Conservation (phyloP, 78 protist genomes). For the Bigelowiella natans region DNA sequence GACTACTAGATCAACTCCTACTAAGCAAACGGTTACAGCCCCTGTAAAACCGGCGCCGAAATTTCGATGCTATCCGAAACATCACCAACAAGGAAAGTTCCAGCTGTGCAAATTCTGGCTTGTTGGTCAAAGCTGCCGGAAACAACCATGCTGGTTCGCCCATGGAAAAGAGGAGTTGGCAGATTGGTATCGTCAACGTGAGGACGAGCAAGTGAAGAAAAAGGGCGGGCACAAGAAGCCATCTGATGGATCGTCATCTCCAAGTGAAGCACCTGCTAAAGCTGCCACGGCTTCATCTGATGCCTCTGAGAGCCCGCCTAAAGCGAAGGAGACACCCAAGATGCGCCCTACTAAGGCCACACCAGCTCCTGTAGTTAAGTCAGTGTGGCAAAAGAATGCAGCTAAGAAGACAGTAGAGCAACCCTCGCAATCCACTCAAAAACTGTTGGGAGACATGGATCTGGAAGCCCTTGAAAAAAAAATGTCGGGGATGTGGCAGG, state of each 20-base stretch:
- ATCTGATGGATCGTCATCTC: background rate
- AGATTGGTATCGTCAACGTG: background rate
- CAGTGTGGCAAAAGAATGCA: background rate
- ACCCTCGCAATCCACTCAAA: background rate
- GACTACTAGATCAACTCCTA: background rate
- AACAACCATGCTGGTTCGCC: background rate
- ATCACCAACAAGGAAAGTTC: background rate
- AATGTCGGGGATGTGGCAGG: background rate
- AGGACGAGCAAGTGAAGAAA: background rate
- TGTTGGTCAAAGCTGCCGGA: background rate
- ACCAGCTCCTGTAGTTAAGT: background rate
- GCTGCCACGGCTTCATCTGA: background rate
- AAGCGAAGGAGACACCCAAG: background rate
- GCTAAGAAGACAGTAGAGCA: background rate
- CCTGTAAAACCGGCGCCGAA: background rate
- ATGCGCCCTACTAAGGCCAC: background rate
- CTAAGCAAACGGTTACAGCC: background rate
- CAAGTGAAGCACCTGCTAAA: background rate
- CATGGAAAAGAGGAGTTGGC: background rate
- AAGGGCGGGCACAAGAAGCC: background rate
- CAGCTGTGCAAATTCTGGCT: background rate
- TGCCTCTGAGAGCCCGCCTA: background rate
- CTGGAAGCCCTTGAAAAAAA: background rate
- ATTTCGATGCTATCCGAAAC: background rate
- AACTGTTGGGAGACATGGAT: no score